A percentile compares a stretch with the other conserved stretches of the same genome.
phyloP scores from a whole-genome alignment of 257 asterid species.

The Jasminum sambac region DNA sequence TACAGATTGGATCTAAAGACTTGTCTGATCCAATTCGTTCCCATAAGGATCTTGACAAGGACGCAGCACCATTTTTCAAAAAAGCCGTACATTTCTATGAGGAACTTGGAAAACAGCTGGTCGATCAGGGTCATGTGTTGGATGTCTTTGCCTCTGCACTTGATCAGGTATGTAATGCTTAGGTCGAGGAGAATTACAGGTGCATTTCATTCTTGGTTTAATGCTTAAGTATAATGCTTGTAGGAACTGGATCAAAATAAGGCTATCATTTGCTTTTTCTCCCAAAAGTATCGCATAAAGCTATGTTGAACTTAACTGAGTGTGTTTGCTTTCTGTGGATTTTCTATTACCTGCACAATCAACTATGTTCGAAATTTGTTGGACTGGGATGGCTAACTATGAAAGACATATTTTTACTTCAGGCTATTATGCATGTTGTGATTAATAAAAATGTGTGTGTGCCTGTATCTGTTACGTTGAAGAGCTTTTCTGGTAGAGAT shows the following conservation, averaged over 20 bases:
- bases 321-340: not conserved
- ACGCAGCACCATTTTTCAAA: conserved; percentile 83
- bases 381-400: not conserved
- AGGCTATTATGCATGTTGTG: not conserved
- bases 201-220: not conserved
- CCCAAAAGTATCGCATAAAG: not conserved
- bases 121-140: conserved; percentile 87
- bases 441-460: not conserved
- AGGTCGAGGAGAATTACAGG: not conserved
- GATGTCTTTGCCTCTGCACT: conserved; percentile 98
- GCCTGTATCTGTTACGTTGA: not conserved
- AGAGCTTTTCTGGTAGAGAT: too few species aligned
- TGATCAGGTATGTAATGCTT: conserved; percentile 72
- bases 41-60: conserved; percentile 97
- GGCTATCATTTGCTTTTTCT: not conserved
- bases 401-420: not conserved
- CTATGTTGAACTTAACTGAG: not conserved
- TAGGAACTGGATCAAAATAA: not conserved
- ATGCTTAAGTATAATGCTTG: conserved; percentile 2
- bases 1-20: conserved; percentile 92
- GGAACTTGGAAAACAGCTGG: conserved; percentile 86
- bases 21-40: conserved; percentile 96
- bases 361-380: conserved; percentile 10
- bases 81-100: conserved; percentile 85
- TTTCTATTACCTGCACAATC: conserved; percentile 3